Evolutionary conservation across 768 basidiomycete genomes (phyloP), one percentile per base, ranked within the genome.

Genomic region (Mycena filopes): DNA sequence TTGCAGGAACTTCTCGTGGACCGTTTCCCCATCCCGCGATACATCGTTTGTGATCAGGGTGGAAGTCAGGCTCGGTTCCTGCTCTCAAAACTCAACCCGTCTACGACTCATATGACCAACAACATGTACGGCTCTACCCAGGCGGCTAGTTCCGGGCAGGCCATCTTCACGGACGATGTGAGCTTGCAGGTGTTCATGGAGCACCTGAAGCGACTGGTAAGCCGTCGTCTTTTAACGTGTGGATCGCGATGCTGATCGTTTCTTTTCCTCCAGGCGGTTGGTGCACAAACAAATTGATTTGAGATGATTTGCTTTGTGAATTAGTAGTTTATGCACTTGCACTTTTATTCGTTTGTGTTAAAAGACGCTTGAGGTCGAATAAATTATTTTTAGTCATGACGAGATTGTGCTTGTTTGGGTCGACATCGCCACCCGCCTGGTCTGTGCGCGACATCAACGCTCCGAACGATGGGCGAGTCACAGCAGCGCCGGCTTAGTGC

Each of bases 41-140:
- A 99, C 79, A 94, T 99, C 70, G 95, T 98, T 33, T 96, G 95
- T 75, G 96, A 99, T 76, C 96, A 99, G 75, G 95, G 96, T 41
- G 97, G 97, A 29, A 94, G 91, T 77, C 98, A 99, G 77, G 97
- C 98, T 7, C 92, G 98, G n/a, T 99, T 99, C 90, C 79, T 99
- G 74, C 80, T 99, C 29, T 94, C 92, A 50, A 99, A 99, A 77
- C 82, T 99, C 43, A 99, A 99, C 77, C 98, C 98, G 2, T 97
- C 95, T 60, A 99, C 97, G 63, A 99, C 97, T 42, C 97, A 99
- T 76, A 95, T 98, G 92, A 92, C 93, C 25, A 87, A 87, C 67
- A 88, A 88, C 63, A 94, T 96, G 88, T 96, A 96, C 77, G 94
- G 95, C n/a, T 85, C 89, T 5, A 83, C 86, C 11, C 84, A 88